Conservation (phyloP, 2,329 filamentous ascomycete genomes). For the Gremmenia infestans region DNA sequence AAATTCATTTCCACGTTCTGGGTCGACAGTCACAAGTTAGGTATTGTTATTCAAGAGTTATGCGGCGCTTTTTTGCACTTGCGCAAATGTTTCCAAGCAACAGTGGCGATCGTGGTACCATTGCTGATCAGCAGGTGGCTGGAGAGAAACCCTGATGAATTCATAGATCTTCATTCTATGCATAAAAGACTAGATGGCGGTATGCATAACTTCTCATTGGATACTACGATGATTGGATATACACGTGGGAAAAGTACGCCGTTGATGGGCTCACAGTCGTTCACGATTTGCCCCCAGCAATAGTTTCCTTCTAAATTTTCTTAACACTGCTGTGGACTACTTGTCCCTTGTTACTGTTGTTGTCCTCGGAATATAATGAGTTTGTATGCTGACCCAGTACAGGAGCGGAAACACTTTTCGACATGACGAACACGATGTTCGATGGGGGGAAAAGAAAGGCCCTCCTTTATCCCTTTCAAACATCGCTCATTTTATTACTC, state of each 20-base stretch:
- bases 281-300: too few relatives aligned
- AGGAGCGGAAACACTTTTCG: constrained; percentile 59
- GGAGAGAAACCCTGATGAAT: constrained; percentile 59
- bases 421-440: constrained; percentile 59
- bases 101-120: constrained; percentile 57
- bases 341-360: too few relatives aligned
- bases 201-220: neutral
- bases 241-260: too few relatives aligned
- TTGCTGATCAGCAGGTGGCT: constrained; percentile 62
- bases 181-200: constrained; percentile 60
- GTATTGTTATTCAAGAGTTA: constrained; percentile 58
- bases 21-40: constrained; percentile 58
- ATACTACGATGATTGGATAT: neutral
- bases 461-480: constrained; percentile 58
- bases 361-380: too few relatives aligned
- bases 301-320: too few relatives aligned
- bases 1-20: constrained; percentile 59
- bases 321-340: too few relatives aligned
- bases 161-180: constrained; percentile 56
- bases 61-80: constrained; percentile 64
- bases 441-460: constrained; percentile 53
- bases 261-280: too few relatives aligned
- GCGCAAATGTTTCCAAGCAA: constrained; percentile 58
- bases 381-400: neutral
- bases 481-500: constrained; percentile 55